phyloP scores from a whole-genome alignment of 2,329 filamentous ascomycete species.

The Nothomitra cinnamomea region DNA sequence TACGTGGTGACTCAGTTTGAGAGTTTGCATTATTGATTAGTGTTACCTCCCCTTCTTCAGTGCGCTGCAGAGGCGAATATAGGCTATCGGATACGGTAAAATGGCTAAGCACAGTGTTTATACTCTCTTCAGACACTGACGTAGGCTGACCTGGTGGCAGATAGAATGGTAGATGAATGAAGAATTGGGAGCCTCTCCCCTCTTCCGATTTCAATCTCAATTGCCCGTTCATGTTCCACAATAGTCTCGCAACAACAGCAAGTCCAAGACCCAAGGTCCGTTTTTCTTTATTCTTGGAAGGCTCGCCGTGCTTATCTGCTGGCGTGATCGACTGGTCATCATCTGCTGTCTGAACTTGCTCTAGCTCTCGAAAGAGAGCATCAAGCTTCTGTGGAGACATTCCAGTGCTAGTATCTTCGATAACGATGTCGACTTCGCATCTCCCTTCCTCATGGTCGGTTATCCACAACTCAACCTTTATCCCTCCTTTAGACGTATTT shows the following conservation, averaged over 20 bases:
- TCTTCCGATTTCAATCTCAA: conserved; percentile 69
- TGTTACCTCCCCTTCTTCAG: conserved; percentile 37
- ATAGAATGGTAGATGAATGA: conserved; percentile 61
- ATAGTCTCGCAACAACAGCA: conserved; percentile 71
- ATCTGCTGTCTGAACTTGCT: conserved; percentile 41
- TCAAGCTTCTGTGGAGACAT: conserved; percentile 41
- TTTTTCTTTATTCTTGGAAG: conserved; percentile 15
- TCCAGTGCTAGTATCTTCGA: conserved; percentile 59
- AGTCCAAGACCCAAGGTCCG: conserved; percentile 60
- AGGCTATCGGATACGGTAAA: background rate
- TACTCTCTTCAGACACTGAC: conserved; percentile 15
- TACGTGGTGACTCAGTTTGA: background rate
- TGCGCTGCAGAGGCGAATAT: background rate
- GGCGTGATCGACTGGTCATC: background rate
- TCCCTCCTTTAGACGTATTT: conserved; percentile 49
- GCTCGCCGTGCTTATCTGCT: background rate
- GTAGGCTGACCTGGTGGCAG: conserved; percentile 30
- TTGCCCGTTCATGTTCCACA: conserved; percentile 85
- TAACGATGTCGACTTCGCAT: conserved; percentile 54
- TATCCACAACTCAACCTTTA: conserved; percentile 55
- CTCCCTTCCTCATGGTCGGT: conserved; percentile 33
- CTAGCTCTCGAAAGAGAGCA: conserved; percentile 40
- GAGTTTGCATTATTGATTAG: conserved; percentile 34
- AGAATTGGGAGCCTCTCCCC: conserved; percentile 67
- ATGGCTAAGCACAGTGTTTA: background rate